A percentile compares a stretch with the other conserved stretches of the same genome.
These are phyloP conservation scores for Aspergillus terreus DNA, from an alignment of 2,329 filamentous ascomycete genomes.

Conservation along the genomic window DNA sequence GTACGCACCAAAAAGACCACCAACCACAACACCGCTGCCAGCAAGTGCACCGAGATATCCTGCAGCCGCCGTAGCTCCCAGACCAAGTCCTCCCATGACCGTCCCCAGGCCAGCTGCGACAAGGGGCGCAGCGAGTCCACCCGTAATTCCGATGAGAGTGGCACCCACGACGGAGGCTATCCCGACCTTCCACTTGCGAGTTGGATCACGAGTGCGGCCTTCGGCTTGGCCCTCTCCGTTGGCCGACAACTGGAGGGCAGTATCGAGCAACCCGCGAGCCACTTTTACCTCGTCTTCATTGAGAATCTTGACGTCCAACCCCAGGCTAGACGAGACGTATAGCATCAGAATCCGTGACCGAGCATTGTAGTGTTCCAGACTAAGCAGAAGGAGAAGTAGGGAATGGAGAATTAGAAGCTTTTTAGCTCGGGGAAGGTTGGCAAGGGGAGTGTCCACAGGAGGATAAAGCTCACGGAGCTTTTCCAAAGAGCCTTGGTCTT, in stretches of 20 bases:
- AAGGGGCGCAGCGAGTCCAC: conserved; percentile 72
- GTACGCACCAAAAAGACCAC: conserved; percentile 88
- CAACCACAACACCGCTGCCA: conserved; percentile 74
- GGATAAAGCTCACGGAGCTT: conserved; percentile 47
- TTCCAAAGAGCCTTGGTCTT: conserved; percentile 23
- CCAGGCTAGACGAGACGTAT: conserved; percentile 65
- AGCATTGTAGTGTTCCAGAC: conserved; percentile 71
- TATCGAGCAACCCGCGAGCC: conserved; percentile 68
- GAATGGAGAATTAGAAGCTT: conserved; percentile 67
- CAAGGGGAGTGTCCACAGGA: conserved; percentile 58
- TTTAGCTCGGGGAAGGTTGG: conserved; percentile 36
- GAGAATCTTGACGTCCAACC: conserved; percentile 62
- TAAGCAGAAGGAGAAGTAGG: conserved; percentile 68
- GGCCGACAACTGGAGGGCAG: conserved; percentile 72
- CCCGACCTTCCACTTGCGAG: conserved; percentile 75
- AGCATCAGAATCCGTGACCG: conserved; percentile 70
- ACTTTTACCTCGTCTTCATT: conserved; percentile 71
- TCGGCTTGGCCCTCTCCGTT: conserved; percentile 73
- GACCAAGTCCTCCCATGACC: conserved; percentile 70
- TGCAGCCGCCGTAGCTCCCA: conserved; percentile 71
- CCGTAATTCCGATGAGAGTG: conserved; percentile 77
- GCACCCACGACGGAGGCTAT: conserved; percentile 85
- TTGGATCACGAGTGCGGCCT: conserved; percentile 61
- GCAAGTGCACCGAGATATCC: conserved; percentile 76
- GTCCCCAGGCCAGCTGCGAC: conserved; percentile 75